Percentiles rank a stretch among this genome's conserved stretches.
Evolutionary conservation across 2,329 filamentous ascomycete genomes (phyloP).

Genomic region (Hypoxylon sp.): DNA sequence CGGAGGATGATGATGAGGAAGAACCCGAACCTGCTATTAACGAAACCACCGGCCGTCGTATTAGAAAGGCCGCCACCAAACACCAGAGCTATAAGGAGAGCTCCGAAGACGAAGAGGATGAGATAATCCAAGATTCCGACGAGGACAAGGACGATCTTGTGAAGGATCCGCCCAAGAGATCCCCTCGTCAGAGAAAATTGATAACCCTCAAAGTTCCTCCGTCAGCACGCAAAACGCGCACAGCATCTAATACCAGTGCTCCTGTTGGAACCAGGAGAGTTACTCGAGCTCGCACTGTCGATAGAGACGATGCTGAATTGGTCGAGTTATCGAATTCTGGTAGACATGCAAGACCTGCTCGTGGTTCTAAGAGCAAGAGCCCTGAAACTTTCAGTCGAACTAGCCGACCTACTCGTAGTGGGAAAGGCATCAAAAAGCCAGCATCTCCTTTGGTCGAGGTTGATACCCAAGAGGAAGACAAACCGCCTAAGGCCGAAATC

Average conservation of each 20-base stretch:
- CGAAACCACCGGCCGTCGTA: slow-evolving; percentile 61
- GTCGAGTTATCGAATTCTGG: slow-evolving; percentile 74
- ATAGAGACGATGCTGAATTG: slow-evolving; percentile 68
- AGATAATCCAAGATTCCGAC: slow-evolving; percentile 54
- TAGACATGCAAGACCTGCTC: slow-evolving; percentile 66
- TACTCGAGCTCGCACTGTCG: slow-evolving; percentile 69
- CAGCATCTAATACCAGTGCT: slow-evolving; percentile 38
- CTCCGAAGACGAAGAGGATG: slow-evolving; percentile 57
- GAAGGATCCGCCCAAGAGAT: slow-evolving; percentile 49
- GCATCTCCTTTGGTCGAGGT: slow-evolving; percentile 66
- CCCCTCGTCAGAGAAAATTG: slow-evolving; percentile 57
- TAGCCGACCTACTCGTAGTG: slow-evolving; percentile 64
- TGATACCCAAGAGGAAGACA: slow-evolving; percentile 66
- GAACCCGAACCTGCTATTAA: slow-evolving; percentile 58
- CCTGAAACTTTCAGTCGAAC: slow-evolving; percentile 65
- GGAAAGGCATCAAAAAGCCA: slow-evolving; percentile 66
- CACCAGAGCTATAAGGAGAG: slow-evolving; percentile 64
- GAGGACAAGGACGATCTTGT: slow-evolving; percentile 61
- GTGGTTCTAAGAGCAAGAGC: slow-evolving; percentile 68
- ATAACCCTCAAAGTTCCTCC: slow-evolving; percentile 62
- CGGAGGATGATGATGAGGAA: slow-evolving; percentile 55
- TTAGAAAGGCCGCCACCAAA: slow-evolving; percentile 63
- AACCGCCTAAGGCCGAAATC: slow-evolving; percentile 55
- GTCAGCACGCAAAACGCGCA: slow-evolving; percentile 47
- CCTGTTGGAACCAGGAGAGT: slow-evolving; percentile 59